phyloP scores from a whole-genome alignment of 169 alveolate species.

The Amoebophrya sp. region DNA sequence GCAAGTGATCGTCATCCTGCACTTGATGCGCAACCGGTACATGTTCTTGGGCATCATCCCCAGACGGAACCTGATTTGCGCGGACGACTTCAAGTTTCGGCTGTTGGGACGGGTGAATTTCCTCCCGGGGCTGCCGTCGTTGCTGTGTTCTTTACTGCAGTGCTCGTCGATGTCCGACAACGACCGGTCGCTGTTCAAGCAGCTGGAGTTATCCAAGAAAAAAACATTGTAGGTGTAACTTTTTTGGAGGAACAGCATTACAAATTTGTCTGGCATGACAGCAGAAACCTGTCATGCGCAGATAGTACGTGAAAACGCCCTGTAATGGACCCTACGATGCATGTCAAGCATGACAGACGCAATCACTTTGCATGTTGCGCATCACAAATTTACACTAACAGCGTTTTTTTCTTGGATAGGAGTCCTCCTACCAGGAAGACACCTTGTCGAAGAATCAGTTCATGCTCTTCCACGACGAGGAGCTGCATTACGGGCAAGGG shows the following conservation, averaged over 20 bases:
- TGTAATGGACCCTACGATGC: no score
- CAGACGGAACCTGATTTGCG: background rate
- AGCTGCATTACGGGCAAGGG: background rate
- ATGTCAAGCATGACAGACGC: no score
- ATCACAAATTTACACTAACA: no score
- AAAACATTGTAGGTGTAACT: no score
- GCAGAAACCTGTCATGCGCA: no score
- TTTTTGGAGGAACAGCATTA: no score
- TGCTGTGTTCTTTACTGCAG: background rate
- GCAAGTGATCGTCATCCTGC: background rate
- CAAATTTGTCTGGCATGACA: no score
- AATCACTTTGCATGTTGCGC: no score
- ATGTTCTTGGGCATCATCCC: background rate
- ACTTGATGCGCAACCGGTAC: constrained; percentile 25
- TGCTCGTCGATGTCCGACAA: background rate
- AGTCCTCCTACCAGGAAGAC: no score
- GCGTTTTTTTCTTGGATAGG: no score
- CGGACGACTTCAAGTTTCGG: background rate
- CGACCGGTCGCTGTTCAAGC: background rate
- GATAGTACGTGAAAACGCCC: no score
- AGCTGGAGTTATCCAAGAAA: background rate
- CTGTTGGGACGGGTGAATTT: background rate
- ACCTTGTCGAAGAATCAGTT: background rate
- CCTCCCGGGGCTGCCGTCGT: background rate
- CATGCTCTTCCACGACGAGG: background rate